These are phyloP conservation scores for Peniophora sp. DNA, from an alignment of 1,284 basidiomycete genomes.

Conservation along the genomic window DNA sequence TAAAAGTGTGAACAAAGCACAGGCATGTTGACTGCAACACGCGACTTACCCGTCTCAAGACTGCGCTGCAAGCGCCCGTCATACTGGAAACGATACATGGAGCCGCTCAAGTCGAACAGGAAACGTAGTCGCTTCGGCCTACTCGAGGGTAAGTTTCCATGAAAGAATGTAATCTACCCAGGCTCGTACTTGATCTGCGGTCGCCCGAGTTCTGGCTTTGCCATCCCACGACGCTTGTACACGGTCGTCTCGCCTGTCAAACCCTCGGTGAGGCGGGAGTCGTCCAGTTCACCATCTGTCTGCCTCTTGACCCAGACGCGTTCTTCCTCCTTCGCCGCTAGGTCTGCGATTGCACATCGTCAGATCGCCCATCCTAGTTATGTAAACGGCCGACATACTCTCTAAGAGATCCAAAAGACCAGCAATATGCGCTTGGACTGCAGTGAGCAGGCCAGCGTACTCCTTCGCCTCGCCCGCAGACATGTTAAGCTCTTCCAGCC, in stretches of 20 bases:
- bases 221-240: conserved; percentile 61
- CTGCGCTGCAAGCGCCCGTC: conserved; percentile 56
- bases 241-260: conserved; percentile 60
- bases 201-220: conserved; percentile 56
- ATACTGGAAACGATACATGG: conserved; percentile 66
- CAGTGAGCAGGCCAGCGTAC: conserved; percentile 42
- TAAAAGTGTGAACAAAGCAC: not conserved
- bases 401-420: conserved; percentile 53
- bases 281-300: conserved; percentile 62
- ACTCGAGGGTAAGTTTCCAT: not conserved
- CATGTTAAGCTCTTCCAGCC: conserved; percentile 58
- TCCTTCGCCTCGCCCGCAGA: conserved; percentile 43
- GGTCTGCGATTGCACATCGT: conserved; percentile 28
- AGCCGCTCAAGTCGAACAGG: conserved; percentile 65
- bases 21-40: not conserved
- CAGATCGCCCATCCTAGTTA: not conserved
- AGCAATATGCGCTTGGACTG: conserved; percentile 51
- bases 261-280: conserved; percentile 57
- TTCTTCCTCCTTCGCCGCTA: conserved; percentile 59
- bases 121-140: conserved; percentile 63
- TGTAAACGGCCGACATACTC: conserved; percentile 28
- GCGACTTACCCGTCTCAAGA: conserved; percentile 48
- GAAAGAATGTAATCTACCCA: not conserved
- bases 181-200: conserved; percentile 54
- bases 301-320: conserved; percentile 63